phyloP scores from a whole-genome alignment of 768 basidiomycete species.

The Calocybe indica region DNA sequence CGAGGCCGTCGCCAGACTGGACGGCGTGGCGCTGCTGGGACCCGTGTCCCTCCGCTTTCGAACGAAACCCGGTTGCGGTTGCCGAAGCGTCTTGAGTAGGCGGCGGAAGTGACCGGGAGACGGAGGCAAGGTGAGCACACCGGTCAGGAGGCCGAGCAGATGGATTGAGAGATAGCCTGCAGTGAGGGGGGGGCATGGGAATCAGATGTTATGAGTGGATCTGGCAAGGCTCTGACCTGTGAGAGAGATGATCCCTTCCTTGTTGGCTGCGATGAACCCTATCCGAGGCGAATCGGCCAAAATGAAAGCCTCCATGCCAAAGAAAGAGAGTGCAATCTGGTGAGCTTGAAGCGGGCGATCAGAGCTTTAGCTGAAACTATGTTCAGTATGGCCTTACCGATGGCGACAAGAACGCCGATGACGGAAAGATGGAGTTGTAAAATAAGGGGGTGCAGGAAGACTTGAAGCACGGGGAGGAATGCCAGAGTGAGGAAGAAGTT shows the following conservation, averaged over 20 bases:
- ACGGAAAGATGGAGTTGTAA: conserved; percentile 49
- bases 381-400: conserved; percentile 35
- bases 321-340: conserved; percentile 53
- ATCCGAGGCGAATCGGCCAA: conserved; percentile 53
- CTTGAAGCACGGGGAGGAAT: conserved; percentile 67
- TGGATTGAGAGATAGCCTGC: conserved; percentile 89
- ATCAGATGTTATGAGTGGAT: neutral
- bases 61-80: neutral
- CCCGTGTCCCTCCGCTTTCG: too few species aligned
- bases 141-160: conserved; percentile 76
- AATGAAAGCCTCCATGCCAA: conserved; percentile 57
- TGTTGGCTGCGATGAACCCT: conserved; percentile 71
- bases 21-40: too few species aligned
- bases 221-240: conserved; percentile 37
- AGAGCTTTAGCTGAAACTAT: neutral
- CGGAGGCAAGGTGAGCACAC: conserved; percentile 76
- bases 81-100: conserved; percentile 28
- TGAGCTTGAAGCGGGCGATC: conserved; percentile 50
- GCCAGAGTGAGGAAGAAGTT: conserved; percentile 97
- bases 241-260: conserved; percentile 85
- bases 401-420: conserved; percentile 55
- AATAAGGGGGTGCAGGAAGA: conserved; percentile 64
- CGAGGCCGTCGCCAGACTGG: conserved; percentile 5
- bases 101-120: conserved; percentile 68
- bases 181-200: neutral